Evolutionary conservation across 2,329 filamentous ascomycete species (phyloP).

Genomic region (Neofusicoccum cordaticola): DNA sequence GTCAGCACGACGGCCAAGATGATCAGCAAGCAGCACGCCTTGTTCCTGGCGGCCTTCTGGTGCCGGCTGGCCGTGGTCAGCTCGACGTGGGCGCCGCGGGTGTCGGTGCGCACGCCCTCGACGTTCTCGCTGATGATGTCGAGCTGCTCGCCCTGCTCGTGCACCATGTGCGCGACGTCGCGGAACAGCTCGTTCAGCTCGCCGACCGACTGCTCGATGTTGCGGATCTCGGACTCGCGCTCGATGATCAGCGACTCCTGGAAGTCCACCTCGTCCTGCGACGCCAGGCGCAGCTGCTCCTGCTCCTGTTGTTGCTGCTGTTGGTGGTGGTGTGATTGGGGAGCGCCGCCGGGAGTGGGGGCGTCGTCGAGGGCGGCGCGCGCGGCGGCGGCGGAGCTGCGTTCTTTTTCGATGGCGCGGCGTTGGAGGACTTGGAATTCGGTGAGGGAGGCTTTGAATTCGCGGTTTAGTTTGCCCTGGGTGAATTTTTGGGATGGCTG

Average conservation of each 20-base stretch:
- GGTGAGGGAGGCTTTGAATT: conserved; percentile 83
- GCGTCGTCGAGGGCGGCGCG: conserved; percentile 68
- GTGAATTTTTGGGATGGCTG: conserved; percentile 95
- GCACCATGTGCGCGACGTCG: conserved; percentile 96
- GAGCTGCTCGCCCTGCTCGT: conserved; percentile 85
- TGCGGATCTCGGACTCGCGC: conserved; percentile 93
- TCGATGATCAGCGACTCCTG: conserved; percentile 94
- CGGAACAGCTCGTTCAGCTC: conserved; percentile 96
- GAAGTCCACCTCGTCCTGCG: conserved; percentile 95
- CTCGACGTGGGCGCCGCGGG: conserved; percentile 80
- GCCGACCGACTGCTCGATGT: conserved; percentile 93
- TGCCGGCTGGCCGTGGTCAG: conserved; percentile 82
- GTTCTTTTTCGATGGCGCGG: conserved; percentile 86
- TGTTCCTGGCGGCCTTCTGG: conserved; percentile 92
- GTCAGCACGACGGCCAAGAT: conserved; percentile 86
- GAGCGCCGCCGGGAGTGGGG: conserved; percentile 42
- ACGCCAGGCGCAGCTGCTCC: conserved; percentile 75
- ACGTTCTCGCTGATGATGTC: conserved; percentile 88
- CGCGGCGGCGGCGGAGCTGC: conserved; percentile 78
- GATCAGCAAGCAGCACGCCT: conserved; percentile 86
- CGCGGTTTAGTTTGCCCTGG: conserved; percentile 88
- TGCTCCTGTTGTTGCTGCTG: conserved; percentile 50
- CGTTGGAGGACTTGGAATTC: conserved; percentile 94
- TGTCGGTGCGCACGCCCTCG: conserved; percentile 76
- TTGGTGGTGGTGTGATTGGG: conserved; percentile 40